Base-by-base conservation (phyloP, 2,329 filamentous ascomycete species). In the Madurella fahalii region DNA sequence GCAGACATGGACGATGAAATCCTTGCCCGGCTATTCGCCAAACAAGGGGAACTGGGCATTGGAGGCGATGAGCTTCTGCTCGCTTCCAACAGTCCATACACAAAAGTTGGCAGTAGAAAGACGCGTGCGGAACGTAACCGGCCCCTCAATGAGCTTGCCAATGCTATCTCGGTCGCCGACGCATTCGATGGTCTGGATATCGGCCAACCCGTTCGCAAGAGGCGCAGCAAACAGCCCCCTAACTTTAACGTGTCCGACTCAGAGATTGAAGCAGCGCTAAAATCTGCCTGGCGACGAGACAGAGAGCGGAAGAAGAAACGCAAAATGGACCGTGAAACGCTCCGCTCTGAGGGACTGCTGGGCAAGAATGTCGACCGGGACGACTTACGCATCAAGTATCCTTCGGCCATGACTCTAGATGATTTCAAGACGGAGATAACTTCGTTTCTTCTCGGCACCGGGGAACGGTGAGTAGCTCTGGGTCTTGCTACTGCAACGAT, bases 361-460 rank as follows among this genome's bases (percentile, higher is more conserved):
- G 84, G 85, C 18, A 83, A 79, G 58, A 77, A 77, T 13, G 71
- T 71, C 9, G 78, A 82, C 30, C 71, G 76, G 0, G 72, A 82
- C 12, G 80, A 87, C 65, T 71, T 92, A 48, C 82, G 82, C 58
- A 72, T 79, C 57, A 94, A 90, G 63, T 95, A 95, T 65, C 78
- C 79, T 1, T 75, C 81, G 39, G 89, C 90, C 40, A 87, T 95
- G 73, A 80, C 76, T 30, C 76, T 90, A 59, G 77, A 84, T 16
- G 81, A 92, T 49, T 76, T 96, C 43, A 84, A 85, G 56, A 76
- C 82, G 16, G 90, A 95, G 70, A 78, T 97, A 42, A 80, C 80
- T 57, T 65, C 70, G 1, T 96, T 96, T 67, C 72, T 96, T 18
- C 68, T 83, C 25, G 79, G 84, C 17, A 71, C 78, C 2, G 79